Evolutionary conservation across 108 stramenopile genomes (phyloP).

Genomic region (Cyclotella choctawhatcheeana): DNA sequence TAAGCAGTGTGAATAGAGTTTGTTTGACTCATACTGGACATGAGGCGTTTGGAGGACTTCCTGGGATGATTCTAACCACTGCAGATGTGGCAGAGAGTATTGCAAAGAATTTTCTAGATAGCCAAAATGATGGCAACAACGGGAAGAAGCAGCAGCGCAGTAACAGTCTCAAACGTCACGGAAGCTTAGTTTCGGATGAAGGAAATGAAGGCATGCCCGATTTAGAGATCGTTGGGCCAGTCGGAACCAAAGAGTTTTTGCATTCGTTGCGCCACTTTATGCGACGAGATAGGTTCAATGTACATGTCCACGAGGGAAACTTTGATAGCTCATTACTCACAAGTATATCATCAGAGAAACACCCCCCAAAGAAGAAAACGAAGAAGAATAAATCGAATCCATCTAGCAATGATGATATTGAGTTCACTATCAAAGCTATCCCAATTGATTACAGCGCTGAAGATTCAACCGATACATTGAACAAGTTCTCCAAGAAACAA

Average conservation of each 20-base stretch:
- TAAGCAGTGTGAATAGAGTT: slow-evolving; percentile 67
- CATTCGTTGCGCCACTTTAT: slow-evolving; percentile 83
- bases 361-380: slow-evolving; percentile 21
- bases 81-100: slow-evolving; percentile 67
- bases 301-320: slow-evolving; percentile 68
- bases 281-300: slow-evolving; percentile 72
- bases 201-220: slow-evolving; percentile 33
- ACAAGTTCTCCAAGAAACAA: slow-evolving; percentile 29
- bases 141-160: neutral
- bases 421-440: slow-evolving; percentile 25
- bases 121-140: slow-evolving; percentile 8
- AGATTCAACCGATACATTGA: slow-evolving; percentile 7
- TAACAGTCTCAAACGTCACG: slow-evolving; percentile 15
- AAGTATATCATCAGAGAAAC: slow-evolving; percentile 13
- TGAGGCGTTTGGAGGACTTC: slow-evolving; percentile 75
- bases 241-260: slow-evolving; percentile 65
- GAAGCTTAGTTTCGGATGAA: slow-evolving; percentile 25
- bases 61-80: slow-evolving; percentile 82
- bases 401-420: slow-evolving; percentile 32
- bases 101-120: slow-evolving; percentile 20
- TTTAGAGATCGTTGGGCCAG: slow-evolving; percentile 75
- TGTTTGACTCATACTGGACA: slow-evolving; percentile 78
- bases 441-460: slow-evolving; percentile 12
- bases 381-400: slow-evolving; percentile 44
- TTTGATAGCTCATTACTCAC: slow-evolving; percentile 33